These are phyloP conservation scores for Candida sonorensis DNA, from an alignment of 805 yeast species.

Conservation along the genomic window DNA sequence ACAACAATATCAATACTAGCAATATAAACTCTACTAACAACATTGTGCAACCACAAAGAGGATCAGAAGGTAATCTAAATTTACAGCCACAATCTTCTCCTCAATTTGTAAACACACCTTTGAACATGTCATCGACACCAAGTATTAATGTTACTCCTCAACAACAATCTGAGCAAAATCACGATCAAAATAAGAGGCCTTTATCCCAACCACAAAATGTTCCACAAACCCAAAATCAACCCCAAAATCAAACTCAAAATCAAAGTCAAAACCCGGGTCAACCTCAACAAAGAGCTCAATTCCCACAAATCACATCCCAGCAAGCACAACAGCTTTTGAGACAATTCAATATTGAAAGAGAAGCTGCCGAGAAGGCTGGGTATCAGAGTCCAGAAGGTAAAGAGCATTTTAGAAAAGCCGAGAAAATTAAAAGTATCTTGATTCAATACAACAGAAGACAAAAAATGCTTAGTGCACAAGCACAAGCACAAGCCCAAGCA, in stretches of 20 bases:
- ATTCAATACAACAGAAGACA: slow-evolving; percentile 32
- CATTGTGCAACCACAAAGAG: slow-evolving; percentile 5
- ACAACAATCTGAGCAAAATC: slow-evolving; percentile 3
- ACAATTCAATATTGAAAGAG: slow-evolving; percentile 52
- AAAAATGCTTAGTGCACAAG: slow-evolving; percentile 23
- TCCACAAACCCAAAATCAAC: too few species aligned
- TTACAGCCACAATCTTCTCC: slow-evolving; percentile 12
- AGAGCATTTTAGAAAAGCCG: slow-evolving; percentile 56
- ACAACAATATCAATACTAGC: neutral
- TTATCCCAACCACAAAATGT: too few species aligned
- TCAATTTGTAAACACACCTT: slow-evolving; percentile 19
- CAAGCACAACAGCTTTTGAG: slow-evolving; percentile 54
- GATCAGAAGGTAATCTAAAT: slow-evolving; percentile 5
- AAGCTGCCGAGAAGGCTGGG: slow-evolving; percentile 58
- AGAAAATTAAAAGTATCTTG: slow-evolving; percentile 54
- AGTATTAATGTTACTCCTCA: slow-evolving; percentile 21
- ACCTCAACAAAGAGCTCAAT: slow-evolving; percentile 11
- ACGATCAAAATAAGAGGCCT: too few species aligned
- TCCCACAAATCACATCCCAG: slow-evolving; percentile 34
- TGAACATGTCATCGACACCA: slow-evolving; percentile 35
- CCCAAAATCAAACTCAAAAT: too few species aligned
- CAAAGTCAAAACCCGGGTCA: slow-evolving; percentile 13
- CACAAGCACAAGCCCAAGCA: slow-evolving; percentile 25
- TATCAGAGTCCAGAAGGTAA: slow-evolving; percentile 53
- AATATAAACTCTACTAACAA: neutral